These are phyloP conservation scores for Combretum micranthum DNA, from an alignment of 345 rosid genomes.

Conservation along the genomic window DNA sequence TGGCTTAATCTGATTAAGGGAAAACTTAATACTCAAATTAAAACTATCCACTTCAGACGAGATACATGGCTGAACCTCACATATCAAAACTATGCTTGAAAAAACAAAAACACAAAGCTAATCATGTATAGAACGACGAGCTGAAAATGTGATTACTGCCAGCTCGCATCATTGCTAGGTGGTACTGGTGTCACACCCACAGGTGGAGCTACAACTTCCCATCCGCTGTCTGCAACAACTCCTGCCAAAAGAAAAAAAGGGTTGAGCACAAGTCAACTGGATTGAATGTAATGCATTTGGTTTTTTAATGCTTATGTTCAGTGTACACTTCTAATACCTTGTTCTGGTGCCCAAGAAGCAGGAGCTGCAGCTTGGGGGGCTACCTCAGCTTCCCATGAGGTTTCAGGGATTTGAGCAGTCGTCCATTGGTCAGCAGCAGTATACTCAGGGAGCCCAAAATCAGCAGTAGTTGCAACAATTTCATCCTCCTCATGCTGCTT, in stretches of 20 bases:
- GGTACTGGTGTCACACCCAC: constrained; percentile 5
- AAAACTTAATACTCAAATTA: no score
- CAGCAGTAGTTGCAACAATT: constrained; percentile 25
- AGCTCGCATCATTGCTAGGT: constrained; percentile 15
- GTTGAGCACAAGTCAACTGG: neutral
- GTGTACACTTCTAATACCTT: constrained; percentile 7
- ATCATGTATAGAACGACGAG: neutral
- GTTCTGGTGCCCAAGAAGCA: constrained; percentile 30
- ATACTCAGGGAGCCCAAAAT: constrained; percentile 28
- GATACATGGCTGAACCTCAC: no score
- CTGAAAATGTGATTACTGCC: constrained; percentile 26
- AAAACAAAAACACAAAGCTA: neutral
- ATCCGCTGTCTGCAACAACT: constrained; percentile 24
- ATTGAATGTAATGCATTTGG: neutral
- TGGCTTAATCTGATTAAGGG: no score
- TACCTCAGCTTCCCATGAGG: constrained; percentile 47
- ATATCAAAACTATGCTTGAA: no score
- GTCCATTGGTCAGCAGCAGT: constrained; percentile 48
- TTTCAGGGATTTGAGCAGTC: constrained; percentile 30
- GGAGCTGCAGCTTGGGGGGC: constrained; percentile 43
- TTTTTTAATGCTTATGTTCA: neutral
- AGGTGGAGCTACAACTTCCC: constrained; percentile 39
- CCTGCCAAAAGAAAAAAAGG: constrained; percentile 9
- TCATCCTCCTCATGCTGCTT: constrained; percentile 56
- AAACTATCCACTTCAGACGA: no score